Base-by-base conservation (phyloP, 2,329 filamentous ascomycete species). In the Fusarium nurragi region DNA sequence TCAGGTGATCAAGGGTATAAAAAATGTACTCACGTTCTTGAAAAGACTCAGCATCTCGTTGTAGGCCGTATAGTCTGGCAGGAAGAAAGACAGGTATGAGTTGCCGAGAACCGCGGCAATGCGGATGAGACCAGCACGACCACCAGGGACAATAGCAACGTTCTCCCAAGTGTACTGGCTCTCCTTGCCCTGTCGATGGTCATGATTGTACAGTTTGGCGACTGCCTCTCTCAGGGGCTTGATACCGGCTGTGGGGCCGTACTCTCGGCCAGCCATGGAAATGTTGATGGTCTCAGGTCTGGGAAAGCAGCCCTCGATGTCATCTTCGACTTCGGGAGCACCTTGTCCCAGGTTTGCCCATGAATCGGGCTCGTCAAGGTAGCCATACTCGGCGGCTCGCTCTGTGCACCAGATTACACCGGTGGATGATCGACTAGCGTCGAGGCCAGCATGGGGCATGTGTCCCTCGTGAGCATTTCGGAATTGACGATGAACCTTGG, bases 121-220 rank as follows among this genome's bases (percentile, higher is more conserved):
- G 71, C 94, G 88, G 76, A 97, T 97, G 79, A 98, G 82, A 45
- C 94, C 94, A 30, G 94, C 94, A 71, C 94, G 88, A 36, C 94
- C 94, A 77, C 94, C 94, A 41, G 94, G 94, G 5, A 98, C 94
- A 76, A 98, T 97, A 76, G 92, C 94, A 18, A 97, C 94, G 77
- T 98, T 98, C 83, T 98, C 94, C 91, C 92, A 97, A 7, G 92
- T 96, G 77, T 98, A 98, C 79, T 96, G 85, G 78, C 90, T 94
- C 12, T 88, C 84, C 81, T 95, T 96, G 74, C 91, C 93, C 80
- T 94, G 81, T 66, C 94, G 89, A 74, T 97, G 94, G 77, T 94
- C 91, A 77, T 90, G 90, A 74, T 98, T 98, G 85, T 98, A 98
- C 63, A 98, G 85, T 59, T 89, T 88, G 56, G 94, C 94, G 40